Percentiles rank a stretch among this genome's conserved stretches.
These are phyloP conservation scores for Aspergillus alliaceus DNA, from an alignment of 2,329 filamentous ascomycete genomes.

Conservation along the genomic window DNA sequence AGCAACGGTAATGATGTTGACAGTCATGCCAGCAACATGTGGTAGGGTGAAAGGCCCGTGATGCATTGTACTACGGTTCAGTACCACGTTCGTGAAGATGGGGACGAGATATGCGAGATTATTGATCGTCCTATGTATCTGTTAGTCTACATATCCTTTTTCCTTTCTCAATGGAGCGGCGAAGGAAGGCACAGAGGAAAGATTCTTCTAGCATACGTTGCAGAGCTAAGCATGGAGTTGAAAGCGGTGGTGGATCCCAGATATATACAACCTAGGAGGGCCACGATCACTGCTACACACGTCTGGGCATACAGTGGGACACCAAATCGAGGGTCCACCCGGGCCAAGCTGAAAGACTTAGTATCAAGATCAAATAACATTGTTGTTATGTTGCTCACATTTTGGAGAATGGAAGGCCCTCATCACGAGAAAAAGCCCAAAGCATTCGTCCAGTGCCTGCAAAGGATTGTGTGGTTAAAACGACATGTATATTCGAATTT, in stretches of 20 bases:
- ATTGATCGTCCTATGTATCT: constrained; percentile 41
- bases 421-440: constrained; percentile 60
- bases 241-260: constrained; percentile 68
- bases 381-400: constrained; percentile 14
- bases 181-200: neutral
- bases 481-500: constrained; percentile 11
- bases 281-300: constrained; percentile 50
- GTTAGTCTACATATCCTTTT: neutral
- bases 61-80: constrained; percentile 44
- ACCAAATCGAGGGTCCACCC: constrained; percentile 44
- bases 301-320: constrained; percentile 58
- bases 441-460: constrained; percentile 54
- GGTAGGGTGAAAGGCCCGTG: constrained; percentile 49
- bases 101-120: constrained; percentile 49
- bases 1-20: constrained; percentile 46
- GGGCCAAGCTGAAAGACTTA: constrained; percentile 37
- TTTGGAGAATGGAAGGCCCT: constrained; percentile 38
- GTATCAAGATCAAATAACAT: neutral
- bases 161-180: neutral
- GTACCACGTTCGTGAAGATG: constrained; percentile 48
- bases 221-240: constrained; percentile 48
- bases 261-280: constrained; percentile 63
- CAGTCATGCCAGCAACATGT: constrained; percentile 38
- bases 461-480: constrained; percentile 11
- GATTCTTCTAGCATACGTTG: constrained; percentile 15